Evolutionary conservation across 2,329 filamentous ascomycete genomes (phyloP).

Genomic region (Monilinia laxa): DNA sequence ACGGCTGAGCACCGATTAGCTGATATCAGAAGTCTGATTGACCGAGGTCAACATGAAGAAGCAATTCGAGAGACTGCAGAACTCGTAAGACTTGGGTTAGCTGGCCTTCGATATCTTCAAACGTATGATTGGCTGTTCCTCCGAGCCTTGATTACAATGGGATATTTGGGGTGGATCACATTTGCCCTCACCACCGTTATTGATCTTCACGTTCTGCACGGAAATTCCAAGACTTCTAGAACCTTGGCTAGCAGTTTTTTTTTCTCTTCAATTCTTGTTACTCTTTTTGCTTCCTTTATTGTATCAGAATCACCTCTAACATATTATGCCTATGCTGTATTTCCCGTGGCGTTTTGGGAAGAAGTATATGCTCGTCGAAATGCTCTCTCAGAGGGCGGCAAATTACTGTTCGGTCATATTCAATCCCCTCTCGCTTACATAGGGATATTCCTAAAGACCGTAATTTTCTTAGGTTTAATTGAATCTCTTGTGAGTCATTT

Average conservation of each 20-base stretch:
- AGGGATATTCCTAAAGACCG: conserved; percentile 61
- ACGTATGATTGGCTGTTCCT: conserved; percentile 99
- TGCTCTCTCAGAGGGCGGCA: conserved; percentile 65
- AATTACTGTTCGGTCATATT: conserved; percentile 68
- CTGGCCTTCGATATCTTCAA: conserved; percentile 88
- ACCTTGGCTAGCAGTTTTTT: conserved; percentile 57
- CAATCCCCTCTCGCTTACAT: conserved; percentile 57
- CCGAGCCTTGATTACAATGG: conserved; percentile 80
- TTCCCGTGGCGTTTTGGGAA: conserved; percentile 95
- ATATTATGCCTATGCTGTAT: conserved; percentile 90
- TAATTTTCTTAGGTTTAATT: conserved; percentile 71
- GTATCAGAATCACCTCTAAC: conserved; percentile 75
- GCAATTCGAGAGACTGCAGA: conserved; percentile 77
- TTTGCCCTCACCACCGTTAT: conserved; percentile 88
- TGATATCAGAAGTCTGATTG: conserved; percentile 67
- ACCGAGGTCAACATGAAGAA: conserved; percentile 63
- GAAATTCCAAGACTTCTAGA: conserved; percentile 62
- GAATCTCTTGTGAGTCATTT: conserved; percentile 65
- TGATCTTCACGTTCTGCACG: conserved; percentile 81
- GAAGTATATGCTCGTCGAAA: conserved; percentile 79
- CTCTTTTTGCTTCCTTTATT: conserved; percentile 75
- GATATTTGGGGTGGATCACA: conserved; percentile 93
- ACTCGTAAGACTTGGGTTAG: conserved; percentile 73
- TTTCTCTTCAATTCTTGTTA: conserved; percentile 75
- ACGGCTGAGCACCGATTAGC: conserved; percentile 66